Evolutionary conservation across 257 asterid species (phyloP), one percentile per base, ranked within the genome.

Genomic region (Solanum acaule): DNA sequence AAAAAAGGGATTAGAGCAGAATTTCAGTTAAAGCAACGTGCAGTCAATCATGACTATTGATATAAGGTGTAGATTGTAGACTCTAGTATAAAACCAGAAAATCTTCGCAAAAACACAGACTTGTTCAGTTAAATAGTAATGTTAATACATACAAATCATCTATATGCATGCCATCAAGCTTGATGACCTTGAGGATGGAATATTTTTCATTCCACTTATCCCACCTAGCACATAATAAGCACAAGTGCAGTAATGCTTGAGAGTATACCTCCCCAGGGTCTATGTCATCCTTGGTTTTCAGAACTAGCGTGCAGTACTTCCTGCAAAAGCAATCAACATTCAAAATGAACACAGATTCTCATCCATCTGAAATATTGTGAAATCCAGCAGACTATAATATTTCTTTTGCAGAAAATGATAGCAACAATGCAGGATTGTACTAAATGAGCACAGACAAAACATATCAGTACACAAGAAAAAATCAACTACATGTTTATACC

Each of bases 271-370:
- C 94, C 89, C 89, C 95, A 70, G 87, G 70, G 38, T 82, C 90
- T 79, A 79, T 84, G 59, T 87, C 86, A 25, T 86, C 91, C 89
- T 92, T 93, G 88, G 90, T 87, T 87, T 90, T 94, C 92, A 96
- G 86, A 89, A 94, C 87, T 89, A 97, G 91, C 79, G 98, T 93
- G 92, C 98, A 94, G 89, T 95, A 97, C 91, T 94, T 97, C 94
- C 99, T 96, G 91, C 86, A 76, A 61, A 87, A 89, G 83, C 73
- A 75, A 90, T 49, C 72, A 90, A 81, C 82, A 38, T 83, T 71
- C 85, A 79, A 25, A 84, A 52, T 84, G 72, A 84, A 52, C 82
- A 56, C 44, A 29, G 29, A 56, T 46, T 79, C 52, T 88, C 65
- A 61, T 86, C 65, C 35, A 33, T 34, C 15, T 12, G 29, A 52